Base-by-base conservation (phyloP, 305 asterid species). In the Fraxinus angustifolia region DNA sequence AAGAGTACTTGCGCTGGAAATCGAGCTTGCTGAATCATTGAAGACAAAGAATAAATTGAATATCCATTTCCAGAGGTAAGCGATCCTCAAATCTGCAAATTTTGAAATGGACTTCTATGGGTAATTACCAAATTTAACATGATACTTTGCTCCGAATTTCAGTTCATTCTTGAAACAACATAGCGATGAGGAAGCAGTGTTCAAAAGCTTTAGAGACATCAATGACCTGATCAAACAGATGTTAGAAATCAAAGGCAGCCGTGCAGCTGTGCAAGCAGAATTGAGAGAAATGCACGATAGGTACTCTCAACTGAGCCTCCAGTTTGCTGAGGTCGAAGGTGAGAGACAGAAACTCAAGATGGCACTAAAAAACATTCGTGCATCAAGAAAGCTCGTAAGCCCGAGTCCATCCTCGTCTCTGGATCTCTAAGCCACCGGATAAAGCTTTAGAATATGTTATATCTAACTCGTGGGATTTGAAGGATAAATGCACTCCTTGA, bases 241-340 rank as follows among this genome's bases (percentile, higher is more conserved):
- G 95, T 78, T 96, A 88, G 95, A 93, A 82, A 87, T 94, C 83
- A 92, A 91, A 88, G 95, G 93, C 78, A 90, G 89, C 76, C 91
- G 92, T 72, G 91, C 93, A 12, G 82, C 90, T 6, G 62, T 87
- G 73, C 97, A 94, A 91, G 84, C 91, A 23, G 98, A 96, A 79
- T 90, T 96, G 81, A 88, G 87, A 75, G 98, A 96, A 40, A 96
- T 96, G 98, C 99, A 96, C 14, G 91, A 92, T 8, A 85, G 97
- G 30, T 96, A 93, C 94, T 94, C 99, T 68, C 91, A 84, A 76
- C 89, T 96, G 38, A 96, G 99, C 90, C 97, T 96, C 84, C 96
- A 92, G 85, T 94, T 94, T 67, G 99, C 99, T 0, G 99, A 94
- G 90, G 98, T 96, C 53, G 98, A 96, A 92, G 99, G 99, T 30